Conservation (phyloP, 495 filamentous ascomycete genomes). For the Penicillium diatomitis region DNA sequence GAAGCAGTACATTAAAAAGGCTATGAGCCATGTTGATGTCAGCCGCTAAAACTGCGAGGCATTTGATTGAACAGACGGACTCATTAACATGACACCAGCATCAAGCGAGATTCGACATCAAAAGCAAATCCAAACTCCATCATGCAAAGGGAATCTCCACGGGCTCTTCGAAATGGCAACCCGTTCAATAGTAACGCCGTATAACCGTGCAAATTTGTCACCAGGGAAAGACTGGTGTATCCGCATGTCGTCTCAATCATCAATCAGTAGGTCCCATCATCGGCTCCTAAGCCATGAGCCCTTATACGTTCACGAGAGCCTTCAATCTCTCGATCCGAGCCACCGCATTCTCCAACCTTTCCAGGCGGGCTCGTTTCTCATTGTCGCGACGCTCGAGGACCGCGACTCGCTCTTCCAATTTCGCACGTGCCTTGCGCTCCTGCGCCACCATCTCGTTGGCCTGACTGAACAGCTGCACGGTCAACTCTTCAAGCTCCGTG, state of each 20-base stretch:
- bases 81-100: neutral
- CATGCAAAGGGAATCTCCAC: slow-evolving; percentile 6
- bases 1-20: too few relatives aligned
- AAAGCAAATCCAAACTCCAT: neutral
- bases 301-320: slow-evolving; percentile 48
- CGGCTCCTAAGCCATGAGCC: neutral
- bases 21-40: too few relatives aligned
- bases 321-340: slow-evolving; percentile 66
- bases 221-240: neutral
- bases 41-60: neutral
- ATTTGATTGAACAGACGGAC: neutral
- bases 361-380: slow-evolving; percentile 63
- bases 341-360: slow-evolving; percentile 70
- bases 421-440: slow-evolving; percentile 71
- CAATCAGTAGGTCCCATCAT: slow-evolving; percentile 6
- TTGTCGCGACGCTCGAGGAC: slow-evolving; percentile 60
- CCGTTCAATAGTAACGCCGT: too few relatives aligned
- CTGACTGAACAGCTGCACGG: slow-evolving; percentile 76
- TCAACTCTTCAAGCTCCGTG: slow-evolving; percentile 83
- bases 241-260: slow-evolving; percentile 15
- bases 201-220: neutral
- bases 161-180: too few relatives aligned
- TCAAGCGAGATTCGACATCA: neutral
- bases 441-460: slow-evolving; percentile 96
- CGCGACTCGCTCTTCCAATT: slow-evolving; percentile 65